Evolutionary conservation across 2,329 filamentous ascomycete species (phyloP).

Genomic region (Ambrosiella xylebori): DNA sequence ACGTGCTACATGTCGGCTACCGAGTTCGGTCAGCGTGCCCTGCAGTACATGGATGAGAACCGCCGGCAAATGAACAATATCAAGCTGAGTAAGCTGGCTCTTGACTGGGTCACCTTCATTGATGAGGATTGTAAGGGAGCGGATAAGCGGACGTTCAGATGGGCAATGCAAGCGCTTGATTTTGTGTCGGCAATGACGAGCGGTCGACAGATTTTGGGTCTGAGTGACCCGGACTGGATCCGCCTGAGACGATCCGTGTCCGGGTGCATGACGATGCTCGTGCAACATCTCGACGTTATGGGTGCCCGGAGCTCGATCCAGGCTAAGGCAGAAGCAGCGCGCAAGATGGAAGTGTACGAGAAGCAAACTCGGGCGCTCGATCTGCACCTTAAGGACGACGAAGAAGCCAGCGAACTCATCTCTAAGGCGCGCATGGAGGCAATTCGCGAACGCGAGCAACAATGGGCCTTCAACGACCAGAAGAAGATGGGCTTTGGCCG

Average conservation of each 20-base stretch:
- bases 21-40: slow-evolving; percentile 87
- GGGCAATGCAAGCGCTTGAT: slow-evolving; percentile 88
- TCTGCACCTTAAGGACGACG: slow-evolving; percentile 56
- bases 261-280: slow-evolving; percentile 91
- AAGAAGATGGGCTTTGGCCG: slow-evolving; percentile 77
- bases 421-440: slow-evolving; percentile 58
- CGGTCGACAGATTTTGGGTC: slow-evolving; percentile 78
- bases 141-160: slow-evolving; percentile 89
- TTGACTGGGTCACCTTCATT: slow-evolving; percentile 97
- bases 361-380: slow-evolving; percentile 59
- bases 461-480: slow-evolving; percentile 60
- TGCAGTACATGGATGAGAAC: slow-evolving; percentile 91
- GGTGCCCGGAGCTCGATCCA: slow-evolving; percentile 84
- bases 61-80: slow-evolving; percentile 92
- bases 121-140: slow-evolving; percentile 91
- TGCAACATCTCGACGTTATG: slow-evolving; percentile 99
- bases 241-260: slow-evolving; percentile 74
- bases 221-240: slow-evolving; percentile 76
- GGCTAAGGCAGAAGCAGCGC: slow-evolving; percentile 82
- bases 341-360: slow-evolving; percentile 55
- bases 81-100: slow-evolving; percentile 76
- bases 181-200: slow-evolving; percentile 96
- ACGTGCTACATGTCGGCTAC: slow-evolving; percentile 98
- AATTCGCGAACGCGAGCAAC: slow-evolving; percentile 59
- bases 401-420: slow-evolving; percentile 63